phyloP scores from a whole-genome alignment of 768 basidiomycete species.

The Austroboletus festivus region DNA sequence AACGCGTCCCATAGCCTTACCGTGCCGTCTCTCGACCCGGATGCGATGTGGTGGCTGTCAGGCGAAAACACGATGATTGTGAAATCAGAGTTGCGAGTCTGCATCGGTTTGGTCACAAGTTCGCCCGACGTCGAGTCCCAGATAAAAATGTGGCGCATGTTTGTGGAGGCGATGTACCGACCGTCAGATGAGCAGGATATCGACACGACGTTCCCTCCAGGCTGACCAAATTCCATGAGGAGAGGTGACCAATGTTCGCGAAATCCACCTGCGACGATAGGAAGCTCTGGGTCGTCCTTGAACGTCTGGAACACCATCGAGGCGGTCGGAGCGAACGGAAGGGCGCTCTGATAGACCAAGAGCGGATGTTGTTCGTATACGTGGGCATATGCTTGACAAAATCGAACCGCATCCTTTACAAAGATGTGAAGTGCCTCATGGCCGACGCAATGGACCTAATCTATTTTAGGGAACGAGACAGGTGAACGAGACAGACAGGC shows the following conservation, averaged over 20 bases:
- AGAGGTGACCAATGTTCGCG: conserved; percentile 32
- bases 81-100: conserved; percentile 10
- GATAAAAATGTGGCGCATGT: conserved; percentile 14
- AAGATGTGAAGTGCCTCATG: conserved; percentile 20
- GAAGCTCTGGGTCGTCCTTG: conserved; percentile 22
- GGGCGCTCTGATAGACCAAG: conserved; percentile 30
- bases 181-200: conserved; percentile 29
- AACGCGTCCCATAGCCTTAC: conserved; percentile 27
- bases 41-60: conserved; percentile 24
- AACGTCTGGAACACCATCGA: conserved; percentile 25
- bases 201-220: conserved; percentile 11
- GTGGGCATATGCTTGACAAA: conserved; percentile 29
- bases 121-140: conserved; percentile 31
- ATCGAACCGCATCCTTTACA: conserved; percentile 28
- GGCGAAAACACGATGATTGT: conserved; percentile 29
- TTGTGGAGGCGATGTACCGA: conserved; percentile 27
- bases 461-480: not conserved
- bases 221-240: conserved; percentile 27
- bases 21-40: conserved; percentile 19
- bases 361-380: conserved; percentile 34
- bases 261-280: conserved; percentile 27
- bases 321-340: conserved; percentile 31
- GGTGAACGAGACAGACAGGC: not conserved
- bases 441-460: conserved; percentile 12
- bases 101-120: conserved; percentile 18